Evolutionary conservation across 768 basidiomycete species (phyloP).

Genomic region (Lenzites betulinus): DNA sequence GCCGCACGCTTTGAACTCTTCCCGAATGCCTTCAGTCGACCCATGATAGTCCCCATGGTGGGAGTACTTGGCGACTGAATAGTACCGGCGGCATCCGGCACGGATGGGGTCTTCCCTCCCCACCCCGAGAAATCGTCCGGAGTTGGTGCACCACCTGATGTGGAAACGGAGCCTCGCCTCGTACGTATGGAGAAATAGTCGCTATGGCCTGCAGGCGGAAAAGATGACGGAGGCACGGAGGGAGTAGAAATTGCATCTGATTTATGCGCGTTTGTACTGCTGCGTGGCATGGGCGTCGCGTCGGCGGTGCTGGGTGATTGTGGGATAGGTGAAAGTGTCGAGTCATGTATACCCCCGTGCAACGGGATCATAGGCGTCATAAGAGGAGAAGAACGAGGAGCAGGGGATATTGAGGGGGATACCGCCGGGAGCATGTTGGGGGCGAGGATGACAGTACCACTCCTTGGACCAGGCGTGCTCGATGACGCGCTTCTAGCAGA

Average conservation of each 20-base stretch:
- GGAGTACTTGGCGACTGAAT: slow-evolving; percentile 53
- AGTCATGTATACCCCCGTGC: slow-evolving; percentile 21
- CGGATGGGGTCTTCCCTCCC: slow-evolving; percentile 24
- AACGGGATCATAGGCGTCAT: slow-evolving; percentile 59
- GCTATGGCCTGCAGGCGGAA: slow-evolving; percentile 8
- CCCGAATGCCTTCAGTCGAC: slow-evolving; percentile 74
- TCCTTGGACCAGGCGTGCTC: slow-evolving; percentile 20
- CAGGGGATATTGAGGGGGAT: slow-evolving; percentile 48
- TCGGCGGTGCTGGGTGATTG: slow-evolving; percentile 29
- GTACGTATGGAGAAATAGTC: slow-evolving; percentile 58
- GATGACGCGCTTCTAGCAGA: slow-evolving; percentile 15
- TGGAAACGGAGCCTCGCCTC: slow-evolving; percentile 48
- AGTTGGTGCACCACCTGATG: slow-evolving; percentile 37
- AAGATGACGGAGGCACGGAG: slow-evolving; percentile 1
- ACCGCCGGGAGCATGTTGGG: slow-evolving; percentile 68
- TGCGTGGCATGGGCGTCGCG: slow-evolving; percentile 25
- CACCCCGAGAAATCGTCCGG: slow-evolving; percentile 53
- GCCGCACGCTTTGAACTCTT: slow-evolving; percentile 49
- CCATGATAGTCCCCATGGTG: slow-evolving; percentile 62
- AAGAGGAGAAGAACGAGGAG: slow-evolving; percentile 54
- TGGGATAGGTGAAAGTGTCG: slow-evolving; percentile 30
- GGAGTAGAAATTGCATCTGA: neutral
- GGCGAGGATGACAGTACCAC: slow-evolving; percentile 57
- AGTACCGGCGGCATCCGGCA: slow-evolving; percentile 30
- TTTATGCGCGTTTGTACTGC: neutral